Evolutionary conservation across 805 yeast genomes (phyloP), one percentile per base, ranked within the genome.

Genomic region (Wickerhamiella sorbophila): DNA sequence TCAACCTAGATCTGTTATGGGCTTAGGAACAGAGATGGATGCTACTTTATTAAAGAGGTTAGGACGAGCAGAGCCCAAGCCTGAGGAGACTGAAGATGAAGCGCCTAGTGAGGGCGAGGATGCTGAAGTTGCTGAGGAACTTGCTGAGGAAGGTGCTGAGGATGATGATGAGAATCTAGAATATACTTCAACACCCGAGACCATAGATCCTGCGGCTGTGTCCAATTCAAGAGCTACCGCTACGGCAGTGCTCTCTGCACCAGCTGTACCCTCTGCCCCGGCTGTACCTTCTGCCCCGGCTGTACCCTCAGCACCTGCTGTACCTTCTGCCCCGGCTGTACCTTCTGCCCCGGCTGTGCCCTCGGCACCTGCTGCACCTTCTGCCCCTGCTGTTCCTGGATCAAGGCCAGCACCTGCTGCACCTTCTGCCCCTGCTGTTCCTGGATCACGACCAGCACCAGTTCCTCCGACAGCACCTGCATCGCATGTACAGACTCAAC

Each of bases 351-450:
- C 43, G 15, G 43, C 47, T 14, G 43, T 52, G 31, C 37, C 39
- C 3, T 44, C 51, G 6, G 40, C 48, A 6, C 44, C 45, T 12
- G 45, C 52, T 14, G 35, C 48, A 18, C 39, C 44, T 14, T 48
- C 40, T 22, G 31, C 44, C 27, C n/a, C 34, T 16, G 31, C 29
- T 10, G 29, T 41, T 3, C 39, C 40, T 32, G 33, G 43, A 12
- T 43, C 45, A 10, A 39, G 41, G 10, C 33, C 42, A 9, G 35
- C 46, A 9, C 45, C 43, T n/a, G 22, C 41, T 4, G 24, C 41
- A 12, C 29, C 29, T 8, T 12, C 29, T 8, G 12, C 6, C 12
- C 29, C 29, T 24, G 29, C 12, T 8, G 6, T 24, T 6, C 10
- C 29, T 24, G 29, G 29, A 8, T 6, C 29, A 12, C 29, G 10